Evolutionary conservation across 2,329 filamentous ascomycete genomes (phyloP).

Genomic region (Xylariaceae sp.): DNA sequence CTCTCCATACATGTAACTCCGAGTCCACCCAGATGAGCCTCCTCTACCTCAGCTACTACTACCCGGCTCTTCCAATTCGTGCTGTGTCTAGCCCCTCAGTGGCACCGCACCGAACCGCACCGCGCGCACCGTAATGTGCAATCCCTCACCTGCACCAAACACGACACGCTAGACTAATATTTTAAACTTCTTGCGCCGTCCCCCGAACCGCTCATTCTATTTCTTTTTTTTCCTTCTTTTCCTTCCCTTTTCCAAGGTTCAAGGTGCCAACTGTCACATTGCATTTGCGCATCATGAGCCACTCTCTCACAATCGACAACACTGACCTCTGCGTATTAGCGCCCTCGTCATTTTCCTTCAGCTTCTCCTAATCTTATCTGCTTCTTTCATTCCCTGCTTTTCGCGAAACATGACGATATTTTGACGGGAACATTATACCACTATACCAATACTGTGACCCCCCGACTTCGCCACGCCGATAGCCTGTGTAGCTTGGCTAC

Average conservation of each 20-base stretch:
- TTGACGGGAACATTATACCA: too few relatives aligned
- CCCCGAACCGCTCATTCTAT: too few relatives aligned
- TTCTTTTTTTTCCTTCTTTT: neutral
- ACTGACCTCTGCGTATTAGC: slow-evolving; percentile 16
- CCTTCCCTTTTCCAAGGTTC: neutral
- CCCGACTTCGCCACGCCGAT: neutral
- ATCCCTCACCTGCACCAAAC: slow-evolving; percentile 13
- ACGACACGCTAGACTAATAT: too few relatives aligned
- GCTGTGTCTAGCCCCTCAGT: slow-evolving; percentile 25
- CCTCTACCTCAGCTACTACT: neutral
- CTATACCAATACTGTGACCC: neutral
- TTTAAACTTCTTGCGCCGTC: neutral
- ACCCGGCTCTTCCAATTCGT: slow-evolving; percentile 12
- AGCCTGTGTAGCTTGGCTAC: neutral
- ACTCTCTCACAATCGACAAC: slow-evolving; percentile 6
- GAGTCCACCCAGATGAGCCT: slow-evolving; percentile 1
- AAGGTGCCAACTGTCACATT: slow-evolving; percentile 19
- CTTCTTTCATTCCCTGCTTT: slow-evolving; percentile 1
- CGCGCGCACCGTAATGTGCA: neutral
- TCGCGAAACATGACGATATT: slow-evolving; percentile 6
- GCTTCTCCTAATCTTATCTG: slow-evolving; percentile 3
- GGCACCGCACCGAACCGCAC: slow-evolving; percentile 24
- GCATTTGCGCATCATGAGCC: slow-evolving; percentile 22
- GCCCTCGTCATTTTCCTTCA: neutral
- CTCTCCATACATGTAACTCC: neutral